Conservation (phyloP, 2,329 filamentous ascomycete species). For the Cladosporium sp. region DNA sequence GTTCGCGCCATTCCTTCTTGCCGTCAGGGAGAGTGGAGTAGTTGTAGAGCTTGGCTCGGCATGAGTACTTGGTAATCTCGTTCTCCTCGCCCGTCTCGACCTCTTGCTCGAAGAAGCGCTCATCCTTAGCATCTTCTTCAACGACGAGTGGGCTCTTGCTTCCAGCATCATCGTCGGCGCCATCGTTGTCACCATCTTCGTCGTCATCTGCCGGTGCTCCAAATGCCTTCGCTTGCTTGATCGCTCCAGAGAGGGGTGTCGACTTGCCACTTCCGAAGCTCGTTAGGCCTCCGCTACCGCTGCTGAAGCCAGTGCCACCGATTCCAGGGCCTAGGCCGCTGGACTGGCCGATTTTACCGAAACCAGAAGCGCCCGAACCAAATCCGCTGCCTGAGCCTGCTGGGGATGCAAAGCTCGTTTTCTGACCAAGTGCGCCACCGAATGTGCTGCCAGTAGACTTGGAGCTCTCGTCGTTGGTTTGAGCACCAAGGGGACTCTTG, state of each 20-base stretch:
- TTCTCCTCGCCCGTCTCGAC: conserved; percentile 84
- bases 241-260: conserved; percentile 45
- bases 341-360: conserved; percentile 27
- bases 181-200: conserved; percentile 48
- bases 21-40: conserved; percentile 50
- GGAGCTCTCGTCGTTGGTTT: conserved; percentile 21
- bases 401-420: conserved; percentile 27
- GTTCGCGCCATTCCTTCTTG: conserved; percentile 76
- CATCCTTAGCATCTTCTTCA: conserved; percentile 61
- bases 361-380: conserved; percentile 28
- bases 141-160: conserved; percentile 38
- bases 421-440: conserved; percentile 34
- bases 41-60: conserved; percentile 79
- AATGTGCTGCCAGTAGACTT: conserved; percentile 24
- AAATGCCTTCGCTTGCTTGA: conserved; percentile 63
- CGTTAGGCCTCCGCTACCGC: conserved; percentile 47
- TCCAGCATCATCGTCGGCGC: conserved; percentile 44
- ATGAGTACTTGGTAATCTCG: conserved; percentile 69
- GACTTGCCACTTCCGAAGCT: conserved; percentile 57
- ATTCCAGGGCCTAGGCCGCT: conserved; percentile 24
- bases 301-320: conserved; percentile 31
- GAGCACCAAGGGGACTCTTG: conserved; percentile 34
- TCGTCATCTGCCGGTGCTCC: conserved; percentile 67
- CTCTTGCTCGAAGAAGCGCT: conserved; percentile 56
- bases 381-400: conserved; percentile 26